Conservation (phyloP, 345 rosid genomes). For the Anacardium occidentale region DNA sequence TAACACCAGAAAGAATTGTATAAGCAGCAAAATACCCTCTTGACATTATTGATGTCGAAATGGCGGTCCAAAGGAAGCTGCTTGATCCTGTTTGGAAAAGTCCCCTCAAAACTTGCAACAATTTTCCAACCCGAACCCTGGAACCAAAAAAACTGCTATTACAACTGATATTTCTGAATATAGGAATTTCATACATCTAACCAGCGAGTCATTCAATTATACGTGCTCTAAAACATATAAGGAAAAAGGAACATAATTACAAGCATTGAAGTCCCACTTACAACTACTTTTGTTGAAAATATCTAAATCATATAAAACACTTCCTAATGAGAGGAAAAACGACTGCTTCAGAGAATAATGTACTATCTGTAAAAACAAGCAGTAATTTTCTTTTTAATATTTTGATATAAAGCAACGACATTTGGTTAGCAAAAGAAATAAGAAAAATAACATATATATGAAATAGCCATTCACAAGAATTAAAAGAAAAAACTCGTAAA, state of each 20-base stretch:
- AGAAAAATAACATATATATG: too few species aligned
- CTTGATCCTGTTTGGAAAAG: constrained; percentile 87
- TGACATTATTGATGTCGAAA: constrained; percentile 80
- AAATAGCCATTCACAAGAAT: too few species aligned
- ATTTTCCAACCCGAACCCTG: constrained; percentile 99
- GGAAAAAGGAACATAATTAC: background rate
- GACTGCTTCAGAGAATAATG: background rate
- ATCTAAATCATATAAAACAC: background rate
- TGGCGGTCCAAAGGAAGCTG: constrained; percentile 95
- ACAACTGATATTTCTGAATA: background rate
- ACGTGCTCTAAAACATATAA: background rate
- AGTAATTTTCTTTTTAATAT: constrained; percentile 24
- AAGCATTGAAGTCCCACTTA: background rate
- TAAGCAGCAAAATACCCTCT: constrained; percentile 26
- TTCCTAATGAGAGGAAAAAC: background rate
- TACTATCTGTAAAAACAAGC: too few species aligned
- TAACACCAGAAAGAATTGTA: background rate
- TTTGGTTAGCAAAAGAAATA: too few species aligned
- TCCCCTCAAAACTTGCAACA: constrained; percentile 97
- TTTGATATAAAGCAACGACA: too few species aligned
- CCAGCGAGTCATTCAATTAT: background rate
- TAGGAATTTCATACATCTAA: background rate
- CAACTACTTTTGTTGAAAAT: background rate
- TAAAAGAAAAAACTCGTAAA: background rate
- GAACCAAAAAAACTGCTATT: constrained; percentile 12